phyloP scores from a whole-genome alignment of 306 rosid genomes.

The Fagus crenata region DNA sequence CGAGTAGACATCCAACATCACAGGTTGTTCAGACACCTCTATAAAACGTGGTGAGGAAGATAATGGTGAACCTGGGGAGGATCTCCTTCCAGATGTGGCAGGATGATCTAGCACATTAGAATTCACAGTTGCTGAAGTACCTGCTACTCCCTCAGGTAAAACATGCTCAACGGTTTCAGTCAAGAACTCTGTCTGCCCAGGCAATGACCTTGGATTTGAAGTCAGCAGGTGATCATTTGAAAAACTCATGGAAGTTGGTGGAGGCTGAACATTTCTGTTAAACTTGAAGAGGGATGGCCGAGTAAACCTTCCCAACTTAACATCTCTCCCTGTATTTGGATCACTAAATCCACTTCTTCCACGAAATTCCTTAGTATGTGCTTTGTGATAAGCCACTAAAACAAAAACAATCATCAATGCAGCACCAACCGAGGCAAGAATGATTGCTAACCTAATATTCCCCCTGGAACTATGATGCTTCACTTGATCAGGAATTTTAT shows the following conservation, averaged over 20 bases:
- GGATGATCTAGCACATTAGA: slow-evolving; percentile 71
- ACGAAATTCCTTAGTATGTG: slow-evolving; percentile 70
- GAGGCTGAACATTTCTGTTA: slow-evolving; percentile 59
- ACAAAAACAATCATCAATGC: slow-evolving; percentile 86
- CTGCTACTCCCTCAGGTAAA: slow-evolving; percentile 55
- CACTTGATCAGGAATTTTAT: slow-evolving; percentile 30
- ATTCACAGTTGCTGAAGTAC: slow-evolving; percentile 57
- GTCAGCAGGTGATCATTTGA: slow-evolving; percentile 85
- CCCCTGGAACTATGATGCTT: slow-evolving; percentile 56
- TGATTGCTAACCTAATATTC: slow-evolving; percentile 81
- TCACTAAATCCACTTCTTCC: slow-evolving; percentile 68
- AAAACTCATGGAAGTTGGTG: slow-evolving; percentile 71
- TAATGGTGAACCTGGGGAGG: slow-evolving; percentile 77
- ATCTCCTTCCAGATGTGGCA: slow-evolving; percentile 72
- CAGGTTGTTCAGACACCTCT: slow-evolving; percentile 81
- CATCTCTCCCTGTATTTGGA: slow-evolving; percentile 64
- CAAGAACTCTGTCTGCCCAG: slow-evolving; percentile 67
- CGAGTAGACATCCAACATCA: slow-evolving; percentile 81
- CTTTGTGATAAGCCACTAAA: slow-evolving; percentile 80
- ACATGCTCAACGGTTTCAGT: slow-evolving; percentile 67
- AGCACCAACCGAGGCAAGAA: slow-evolving; percentile 89
- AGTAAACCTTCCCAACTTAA: slow-evolving; percentile 57
- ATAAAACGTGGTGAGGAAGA: slow-evolving; percentile 78
- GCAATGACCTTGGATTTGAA: slow-evolving; percentile 71
- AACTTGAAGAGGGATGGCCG: slow-evolving; percentile 84